Base-by-base conservation (phyloP, 2,329 filamentous ascomycete genomes). In the Fusarium sp. region DNA sequence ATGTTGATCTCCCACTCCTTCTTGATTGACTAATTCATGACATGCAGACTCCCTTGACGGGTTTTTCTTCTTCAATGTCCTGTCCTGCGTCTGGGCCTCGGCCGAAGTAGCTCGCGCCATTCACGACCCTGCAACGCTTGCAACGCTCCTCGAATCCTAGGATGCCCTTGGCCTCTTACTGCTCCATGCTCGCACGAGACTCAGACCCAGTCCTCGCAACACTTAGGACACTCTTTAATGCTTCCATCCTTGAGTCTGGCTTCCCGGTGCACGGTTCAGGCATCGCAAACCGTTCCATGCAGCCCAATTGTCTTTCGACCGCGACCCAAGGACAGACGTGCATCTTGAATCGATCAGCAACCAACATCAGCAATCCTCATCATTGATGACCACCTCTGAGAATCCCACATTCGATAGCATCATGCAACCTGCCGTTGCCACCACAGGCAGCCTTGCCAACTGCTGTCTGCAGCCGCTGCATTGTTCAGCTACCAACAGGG, bases 21-120 rank as follows among this genome's bases (percentile, higher is more conserved):
- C n/a, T 25, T 25, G 27, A 47, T 45, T 61, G 14, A 31, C 60
- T 63, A 52, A 52, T 52, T 35, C 42, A 54, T 52, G 60, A 54
- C 45, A 54, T 25, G 31, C 31, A 25, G 31, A 38, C 33, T 58
- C 33, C 31, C 31, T 25, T 35, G 33, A 58, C 20, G 10, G 16
- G 22, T 29, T 50, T 50, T 47, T 45, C 58, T 61, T 71, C 59
- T 63, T 62, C 31, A 61, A 65, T 56, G 50, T 59, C 63, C 64
- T 61, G 65, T 67, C 66, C 25, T 50, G 64, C 45, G 18, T 66
- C 66, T 66, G 66, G 69, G 62, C 73, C 65, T 77, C 67, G 71
- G 71, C 71, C 72, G 57, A 75, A 73, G 63, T 66, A 65, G 60
- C 74, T 76, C 67, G 75, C 75, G 69, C 75, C 75, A 77, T 76